phyloP scores from a whole-genome alignment of 306 rosid species.

The Luffa acutangula region DNA sequence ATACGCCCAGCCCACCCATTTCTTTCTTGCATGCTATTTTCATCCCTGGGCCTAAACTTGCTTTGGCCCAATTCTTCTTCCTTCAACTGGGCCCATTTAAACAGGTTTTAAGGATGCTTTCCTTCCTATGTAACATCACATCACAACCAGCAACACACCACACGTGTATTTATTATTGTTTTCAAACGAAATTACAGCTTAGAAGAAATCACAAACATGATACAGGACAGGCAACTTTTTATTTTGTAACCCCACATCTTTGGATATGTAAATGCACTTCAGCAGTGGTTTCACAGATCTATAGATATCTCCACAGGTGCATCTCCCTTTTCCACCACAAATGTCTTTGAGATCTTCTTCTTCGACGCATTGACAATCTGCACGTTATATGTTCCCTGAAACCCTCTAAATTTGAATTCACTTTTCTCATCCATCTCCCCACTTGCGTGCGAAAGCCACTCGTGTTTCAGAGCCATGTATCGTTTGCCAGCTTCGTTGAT shows the following conservation, averaged over 20 bases:
- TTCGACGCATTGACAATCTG: constrained; percentile 36
- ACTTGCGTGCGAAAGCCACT: constrained; percentile 59
- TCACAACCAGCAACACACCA: background rate
- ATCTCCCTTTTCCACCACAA: constrained; percentile 70
- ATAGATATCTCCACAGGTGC: constrained; percentile 43
- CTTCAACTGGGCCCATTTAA: background rate
- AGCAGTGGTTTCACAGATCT: constrained; percentile 23
- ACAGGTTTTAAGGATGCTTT: background rate
- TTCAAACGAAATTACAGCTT: background rate
- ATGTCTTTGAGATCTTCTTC: constrained; percentile 45
- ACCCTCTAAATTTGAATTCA: constrained; percentile 62
- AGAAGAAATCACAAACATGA: background rate
- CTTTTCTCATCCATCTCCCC: constrained; percentile 51
- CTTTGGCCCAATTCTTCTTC: background rate
- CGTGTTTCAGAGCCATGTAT: constrained; percentile 50
- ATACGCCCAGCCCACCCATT: background rate
- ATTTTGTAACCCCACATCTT: background rate
- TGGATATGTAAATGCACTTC: background rate
- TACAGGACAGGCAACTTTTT: background rate
- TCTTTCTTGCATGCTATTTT: background rate
- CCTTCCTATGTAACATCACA: background rate
- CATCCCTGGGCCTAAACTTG: background rate
- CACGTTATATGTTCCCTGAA: constrained; percentile 54
- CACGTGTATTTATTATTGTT: background rate
- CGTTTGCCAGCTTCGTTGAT: constrained; percentile 73